A percentile compares a stretch with the other conserved stretches of the same genome.
Evolutionary conservation across 331 rosid genomes (phyloP).

Genomic region (Acacia pycnantha): DNA sequence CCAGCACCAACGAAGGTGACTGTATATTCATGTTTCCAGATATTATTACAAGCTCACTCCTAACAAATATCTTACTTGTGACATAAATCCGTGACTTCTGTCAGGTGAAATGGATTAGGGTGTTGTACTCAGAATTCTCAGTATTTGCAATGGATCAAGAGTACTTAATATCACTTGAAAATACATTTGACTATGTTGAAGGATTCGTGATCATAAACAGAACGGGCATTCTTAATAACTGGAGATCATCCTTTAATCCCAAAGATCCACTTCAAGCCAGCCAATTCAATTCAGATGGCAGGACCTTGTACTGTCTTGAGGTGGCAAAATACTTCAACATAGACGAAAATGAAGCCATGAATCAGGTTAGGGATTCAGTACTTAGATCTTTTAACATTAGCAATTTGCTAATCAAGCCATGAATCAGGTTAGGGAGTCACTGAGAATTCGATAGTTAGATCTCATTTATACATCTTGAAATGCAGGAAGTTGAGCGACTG

Average conservation of each 20-base stretch:
- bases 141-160: conserved; percentile 81
- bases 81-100: conserved; percentile 28
- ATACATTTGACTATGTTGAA: conserved; percentile 83
- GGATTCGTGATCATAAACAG: conserved; percentile 81
- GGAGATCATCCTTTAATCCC: conserved; percentile 92
- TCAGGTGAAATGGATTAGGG: conserved; percentile 93
- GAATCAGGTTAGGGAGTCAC: background rate
- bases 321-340: background rate
- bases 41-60: background rate
- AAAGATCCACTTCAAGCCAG: conserved; percentile 54
- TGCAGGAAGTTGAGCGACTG: background rate
- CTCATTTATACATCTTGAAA: background rate
- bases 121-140: conserved; percentile 81
- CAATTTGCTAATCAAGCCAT: no score
- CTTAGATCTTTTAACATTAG: background rate
- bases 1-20: conserved; percentile 79
- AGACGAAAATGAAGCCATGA: background rate
- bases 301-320: background rate
- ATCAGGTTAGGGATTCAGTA: background rate
- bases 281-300: background rate
- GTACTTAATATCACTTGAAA: conserved; percentile 62
- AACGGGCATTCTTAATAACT: conserved; percentile 73
- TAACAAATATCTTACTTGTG: conserved; percentile 7
- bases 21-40: conserved; percentile 6
- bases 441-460: background rate